phyloP scores from a whole-genome alignment of 805 yeast genomes.

The Yarrowia sp. region DNA sequence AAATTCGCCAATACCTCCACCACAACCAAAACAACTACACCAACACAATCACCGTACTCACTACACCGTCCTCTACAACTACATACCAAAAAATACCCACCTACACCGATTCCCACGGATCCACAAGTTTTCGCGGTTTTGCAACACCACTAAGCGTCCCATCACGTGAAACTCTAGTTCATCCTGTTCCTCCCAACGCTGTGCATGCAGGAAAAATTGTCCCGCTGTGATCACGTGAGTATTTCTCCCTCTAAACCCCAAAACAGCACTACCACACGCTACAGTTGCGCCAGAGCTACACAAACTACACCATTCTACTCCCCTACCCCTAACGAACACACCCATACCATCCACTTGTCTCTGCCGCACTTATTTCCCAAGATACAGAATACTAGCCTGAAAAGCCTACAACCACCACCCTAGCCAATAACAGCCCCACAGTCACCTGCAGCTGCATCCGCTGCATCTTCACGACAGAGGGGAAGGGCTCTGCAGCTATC shows the following conservation, averaged over 20 bases:
- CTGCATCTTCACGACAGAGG: neutral
- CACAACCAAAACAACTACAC: too few relatives aligned
- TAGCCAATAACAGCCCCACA: neutral
- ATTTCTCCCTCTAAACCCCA: neutral
- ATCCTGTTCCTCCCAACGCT: neutral
- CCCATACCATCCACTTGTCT: too few relatives aligned
- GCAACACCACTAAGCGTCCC: neutral
- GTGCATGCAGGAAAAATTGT: neutral
- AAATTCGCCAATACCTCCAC: neutral
- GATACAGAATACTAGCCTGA: too few relatives aligned
- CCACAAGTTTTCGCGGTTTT: neutral
- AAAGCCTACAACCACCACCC: too few relatives aligned
- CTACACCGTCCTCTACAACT: neutral
- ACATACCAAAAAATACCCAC: neutral
- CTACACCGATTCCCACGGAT: too few relatives aligned
- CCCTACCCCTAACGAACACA: neutral
- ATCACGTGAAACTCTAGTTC: neutral
- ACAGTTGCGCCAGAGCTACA: neutral
- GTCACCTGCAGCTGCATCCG: neutral
- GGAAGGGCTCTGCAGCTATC: neutral
- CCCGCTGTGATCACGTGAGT: neutral
- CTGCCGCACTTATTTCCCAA: too few relatives aligned
- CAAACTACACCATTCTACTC: neutral
- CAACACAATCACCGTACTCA: neutral
- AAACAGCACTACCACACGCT: neutral